Evolutionary conservation across 495 filamentous ascomycete genomes (phyloP).

Genomic region (Hypoxylon subgilvum): DNA sequence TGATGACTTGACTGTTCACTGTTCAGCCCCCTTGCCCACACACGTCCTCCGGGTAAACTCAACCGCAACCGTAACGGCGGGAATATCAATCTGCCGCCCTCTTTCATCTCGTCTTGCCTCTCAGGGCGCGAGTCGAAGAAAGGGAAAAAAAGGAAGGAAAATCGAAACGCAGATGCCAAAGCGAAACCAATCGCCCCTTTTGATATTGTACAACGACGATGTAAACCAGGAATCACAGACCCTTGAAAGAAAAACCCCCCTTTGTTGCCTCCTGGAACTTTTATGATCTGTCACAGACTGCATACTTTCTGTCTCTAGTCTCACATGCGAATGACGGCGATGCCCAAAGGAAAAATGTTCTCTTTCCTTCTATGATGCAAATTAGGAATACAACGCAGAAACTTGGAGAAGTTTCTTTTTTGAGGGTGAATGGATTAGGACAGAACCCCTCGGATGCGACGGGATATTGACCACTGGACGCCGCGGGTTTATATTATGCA

Average conservation of each 20-base stretch:
- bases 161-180: not conserved
- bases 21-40: no score
- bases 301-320: not conserved
- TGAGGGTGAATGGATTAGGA: not conserved
- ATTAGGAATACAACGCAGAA: constrained; percentile 18
- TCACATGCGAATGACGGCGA: not conserved
- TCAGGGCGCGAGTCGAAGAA: no score
- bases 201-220: no score
- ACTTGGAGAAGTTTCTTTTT: not conserved
- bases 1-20: no score
- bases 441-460: constrained; percentile 16
- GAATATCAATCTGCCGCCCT: constrained; percentile 23
- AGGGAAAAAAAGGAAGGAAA: not conserved
- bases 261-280: not conserved
- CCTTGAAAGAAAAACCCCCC: no score
- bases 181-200: no score
- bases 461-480: constrained; percentile 9
- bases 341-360: not conserved
- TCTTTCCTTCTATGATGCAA: constrained; percentile 30
- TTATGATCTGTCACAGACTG: no score
- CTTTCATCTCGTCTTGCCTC: not conserved
- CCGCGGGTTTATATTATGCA: constrained; percentile 34
- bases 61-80: not conserved
- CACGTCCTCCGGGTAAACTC: no score
- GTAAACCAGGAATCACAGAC: no score